A percentile compares a stretch with the other conserved stretches of the same genome.
phyloP scores from a whole-genome alignment of 345 rosid species.

The Linum lewisii region DNA sequence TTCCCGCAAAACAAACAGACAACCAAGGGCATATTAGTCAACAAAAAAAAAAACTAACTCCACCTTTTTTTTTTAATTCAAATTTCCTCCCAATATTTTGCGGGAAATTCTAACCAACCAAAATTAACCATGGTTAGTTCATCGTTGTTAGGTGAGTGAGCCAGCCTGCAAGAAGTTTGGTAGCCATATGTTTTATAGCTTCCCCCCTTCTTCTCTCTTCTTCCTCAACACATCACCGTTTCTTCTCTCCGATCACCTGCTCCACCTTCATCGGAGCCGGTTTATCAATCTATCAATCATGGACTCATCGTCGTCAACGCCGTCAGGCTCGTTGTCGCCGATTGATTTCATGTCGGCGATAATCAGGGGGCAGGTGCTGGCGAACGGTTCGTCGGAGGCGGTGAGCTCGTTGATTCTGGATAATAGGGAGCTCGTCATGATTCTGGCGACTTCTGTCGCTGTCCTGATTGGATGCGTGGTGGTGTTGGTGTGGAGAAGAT shows the following conservation, averaged over 20 bases:
- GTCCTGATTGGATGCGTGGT: constrained; percentile 81
- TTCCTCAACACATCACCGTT: background rate
- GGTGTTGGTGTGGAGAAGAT: constrained; percentile 66
- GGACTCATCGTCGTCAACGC: background rate
- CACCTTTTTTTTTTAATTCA: background rate
- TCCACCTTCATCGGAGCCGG: background rate
- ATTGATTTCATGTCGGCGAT: constrained; percentile 78
- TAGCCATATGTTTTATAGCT: background rate
- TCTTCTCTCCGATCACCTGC: background rate
- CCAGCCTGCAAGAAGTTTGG: background rate
- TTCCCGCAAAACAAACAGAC: too few relatives aligned
- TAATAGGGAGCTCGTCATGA: constrained; percentile 64
- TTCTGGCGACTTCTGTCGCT: constrained; percentile 78
- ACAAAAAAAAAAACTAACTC: too few relatives aligned
- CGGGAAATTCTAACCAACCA: background rate
- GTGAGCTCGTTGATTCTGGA: constrained; percentile 35
- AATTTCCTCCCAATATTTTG: background rate
- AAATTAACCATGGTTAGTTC: background rate
- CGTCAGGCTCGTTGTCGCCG: constrained; percentile 28
- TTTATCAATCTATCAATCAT: too few relatives aligned
- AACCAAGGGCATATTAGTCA: too few relatives aligned
- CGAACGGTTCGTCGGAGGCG: constrained; percentile 47
- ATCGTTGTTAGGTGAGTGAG: background rate
- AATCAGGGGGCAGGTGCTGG: constrained; percentile 63
- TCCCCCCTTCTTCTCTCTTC: background rate